A percentile compares a stretch with the other conserved stretches of the same genome.
phyloP scores from a whole-genome alignment of 106 monocot genomes.

The Vanilla planifolia region DNA sequence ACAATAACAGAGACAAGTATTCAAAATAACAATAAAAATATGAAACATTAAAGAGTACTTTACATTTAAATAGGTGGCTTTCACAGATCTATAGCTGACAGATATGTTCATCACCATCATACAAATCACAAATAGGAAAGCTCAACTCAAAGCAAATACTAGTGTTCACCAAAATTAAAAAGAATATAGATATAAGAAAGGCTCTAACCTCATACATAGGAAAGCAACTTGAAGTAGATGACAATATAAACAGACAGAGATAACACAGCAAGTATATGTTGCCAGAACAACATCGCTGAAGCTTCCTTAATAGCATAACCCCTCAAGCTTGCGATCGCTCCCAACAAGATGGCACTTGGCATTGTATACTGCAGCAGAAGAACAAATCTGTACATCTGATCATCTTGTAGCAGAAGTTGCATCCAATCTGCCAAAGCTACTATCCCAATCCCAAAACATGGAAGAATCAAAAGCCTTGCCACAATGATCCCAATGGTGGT shows the following conservation, averaged over 20 bases:
- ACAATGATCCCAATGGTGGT: constrained; percentile 73
- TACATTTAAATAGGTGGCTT: too few species aligned
- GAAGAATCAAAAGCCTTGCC: constrained; percentile 75
- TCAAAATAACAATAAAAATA: too few species aligned
- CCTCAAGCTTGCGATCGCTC: constrained; percentile 85
- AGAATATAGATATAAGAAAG: too few species aligned
- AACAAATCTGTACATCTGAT: constrained; percentile 78
- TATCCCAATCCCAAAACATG: constrained; percentile 71
- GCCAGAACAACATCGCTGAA: constrained; percentile 92
- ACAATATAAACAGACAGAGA: constrained; percentile 83
- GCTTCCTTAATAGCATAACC: constrained; percentile 87
- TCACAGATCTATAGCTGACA: too few species aligned
- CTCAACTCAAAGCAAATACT: too few species aligned
- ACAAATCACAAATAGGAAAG: too few species aligned
- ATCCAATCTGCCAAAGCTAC: constrained; percentile 55
- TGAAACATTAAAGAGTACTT: too few species aligned
- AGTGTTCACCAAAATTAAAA: background rate
- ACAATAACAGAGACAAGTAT: too few species aligned
- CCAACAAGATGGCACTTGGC: constrained; percentile 85
- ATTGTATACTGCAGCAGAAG: constrained; percentile 82
- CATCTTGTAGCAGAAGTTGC: constrained; percentile 38
- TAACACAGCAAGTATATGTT: constrained; percentile 78
- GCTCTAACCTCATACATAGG: constrained; percentile 38
- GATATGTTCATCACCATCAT: too few species aligned
- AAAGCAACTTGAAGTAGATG: constrained; percentile 79